A percentile compares a stretch with the other conserved stretches of the same genome.
These are phyloP conservation scores for Trypanosoma mega DNA, from an alignment of 208 protist species.

Conservation along the genomic window DNA sequence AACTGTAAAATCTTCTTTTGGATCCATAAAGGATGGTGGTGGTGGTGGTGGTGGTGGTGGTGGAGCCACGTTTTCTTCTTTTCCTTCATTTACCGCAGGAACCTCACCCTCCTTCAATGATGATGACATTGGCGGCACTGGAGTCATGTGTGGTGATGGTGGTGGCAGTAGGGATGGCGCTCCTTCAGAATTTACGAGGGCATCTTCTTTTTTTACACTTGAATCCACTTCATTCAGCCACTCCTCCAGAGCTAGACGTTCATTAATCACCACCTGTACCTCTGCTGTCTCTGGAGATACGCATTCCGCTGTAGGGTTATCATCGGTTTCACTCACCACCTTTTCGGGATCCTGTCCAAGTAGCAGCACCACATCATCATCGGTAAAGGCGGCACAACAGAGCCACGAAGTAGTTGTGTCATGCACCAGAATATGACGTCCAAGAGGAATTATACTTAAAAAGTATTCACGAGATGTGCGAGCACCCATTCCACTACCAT, in stretches of 20 bases:
- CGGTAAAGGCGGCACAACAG: slow-evolving; percentile 40
- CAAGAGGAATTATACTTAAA: slow-evolving; percentile 43
- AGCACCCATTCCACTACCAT: slow-evolving; percentile 21
- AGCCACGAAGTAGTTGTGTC: slow-evolving; percentile 31
- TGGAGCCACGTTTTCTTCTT: neutral
- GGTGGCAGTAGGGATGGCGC: too few species aligned
- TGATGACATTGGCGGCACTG: too few species aligned
- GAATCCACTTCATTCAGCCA: too few species aligned
- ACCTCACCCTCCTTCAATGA: too few species aligned
- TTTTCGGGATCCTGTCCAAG: slow-evolving; percentile 25
- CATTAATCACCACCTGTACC: too few species aligned
- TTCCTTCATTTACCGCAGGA: neutral
- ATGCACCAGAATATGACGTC: slow-evolving; percentile 26
- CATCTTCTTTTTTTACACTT: too few species aligned
- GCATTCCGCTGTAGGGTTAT: neutral
- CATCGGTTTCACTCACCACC: neutral
- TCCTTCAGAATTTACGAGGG: too few species aligned
- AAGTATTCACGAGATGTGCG: slow-evolving; percentile 41
- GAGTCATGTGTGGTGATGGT: too few species aligned
- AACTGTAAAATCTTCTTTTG: slow-evolving; percentile 26
- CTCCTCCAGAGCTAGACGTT: too few species aligned
- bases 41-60: neutral
- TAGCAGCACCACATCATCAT: slow-evolving; percentile 39
- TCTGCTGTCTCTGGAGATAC: too few species aligned
- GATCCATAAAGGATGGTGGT: slow-evolving; percentile 13